Evolutionary conservation across 2,329 filamentous ascomycete genomes (phyloP), one percentile per base, ranked within the genome.

Genomic region (Xylariales sp.): DNA sequence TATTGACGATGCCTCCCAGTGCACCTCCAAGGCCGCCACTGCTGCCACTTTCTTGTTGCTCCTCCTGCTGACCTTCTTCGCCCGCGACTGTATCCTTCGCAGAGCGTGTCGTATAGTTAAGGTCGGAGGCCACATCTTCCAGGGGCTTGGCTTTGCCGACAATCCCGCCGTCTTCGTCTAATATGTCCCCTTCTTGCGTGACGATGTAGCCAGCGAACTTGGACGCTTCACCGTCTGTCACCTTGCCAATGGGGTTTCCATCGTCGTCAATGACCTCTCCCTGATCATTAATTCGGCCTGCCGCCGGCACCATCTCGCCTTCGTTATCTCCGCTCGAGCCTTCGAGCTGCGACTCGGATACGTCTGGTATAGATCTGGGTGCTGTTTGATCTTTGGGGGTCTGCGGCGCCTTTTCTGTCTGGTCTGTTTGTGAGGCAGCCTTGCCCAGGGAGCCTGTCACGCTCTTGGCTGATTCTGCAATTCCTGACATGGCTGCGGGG

Each of bases 181-280:
- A 65, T 6, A 78, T 73, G 41, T 81, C 78, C 5, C 74, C 77
- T 61, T 81, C 77, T 62, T 81, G 78, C 10, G 77, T 77, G 56
- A 81, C 78, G 57, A 82, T 67, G 67, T 73, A 77, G 55, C 75
- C 75, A 14, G 70, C 63, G 54, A 78, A 76, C 18, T 76, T 74
- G 8, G 72, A 69, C 5, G 74, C 68, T 39, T 78, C 69, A 45
- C 75, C 75, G 61, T 74, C 69, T 39, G 78, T 78, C 8, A 82
- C 80, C 58, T 78, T 79, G 59, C 82, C 83, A 52, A 85, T 81
- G 16, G 83, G 76, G 65, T 83, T 83, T 9, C 83, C 83, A 56
- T 87, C 85, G 36, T 85, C 83, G 75, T 87, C 85, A 41, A 88
- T 78, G 10, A 88, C 83, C 69, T 86, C 84, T n/a, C 86, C 86